Base-by-base conservation (phyloP, 202 grass and related monocot genomes). In the Hordeum pubiflorum region DNA sequence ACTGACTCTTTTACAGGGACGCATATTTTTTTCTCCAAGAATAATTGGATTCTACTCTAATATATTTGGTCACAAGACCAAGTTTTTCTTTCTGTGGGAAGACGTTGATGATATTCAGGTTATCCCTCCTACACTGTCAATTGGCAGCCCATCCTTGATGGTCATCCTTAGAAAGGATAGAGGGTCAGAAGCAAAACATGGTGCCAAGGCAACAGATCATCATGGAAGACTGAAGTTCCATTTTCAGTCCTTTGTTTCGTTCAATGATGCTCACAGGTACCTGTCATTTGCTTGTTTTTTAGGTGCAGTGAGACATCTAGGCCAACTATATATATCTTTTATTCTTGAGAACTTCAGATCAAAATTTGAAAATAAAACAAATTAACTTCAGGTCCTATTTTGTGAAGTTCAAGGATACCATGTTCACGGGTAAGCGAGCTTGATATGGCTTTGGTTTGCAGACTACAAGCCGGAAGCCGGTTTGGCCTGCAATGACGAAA, bases 211-310 rank as follows among this genome's bases (percentile, higher is more conserved):
- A 81, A 63, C 86, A 10, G 89, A 94, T 80, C 79, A 58, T 10
- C 33, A 75, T 59, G 92, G 92, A 87, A 94, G 86, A 87, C 58
- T 91, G 20, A 94, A 89, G 33, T 94, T 89, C 75, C 81, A 83
- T 74, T 91, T 94, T 60, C 91, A 94, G 66, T 94, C 91, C 41
- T 94, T 94, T 82, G 91, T 94, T 81, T 94, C 91, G 2, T 94
- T 94, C 72, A 84, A 65, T 63, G 86, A 89, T 80, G 92, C 92
- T 58, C 83, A 91, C 50, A 94, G 89, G 92, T 94, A 85, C 6
- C 39, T 78, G 63, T 36, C 79, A 68, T 60, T 64, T 75, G 17
- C 40, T 36, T 81, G 18, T 66, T 64, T 63, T 21, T 39, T 20
- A 57, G n/a, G 40, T 71, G 33, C 37, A 70, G 12, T 70, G 18